These are phyloP conservation scores for Saprolegnia diclina DNA, from an alignment of 352 stramenopile genomes.

Conservation along the genomic window DNA sequence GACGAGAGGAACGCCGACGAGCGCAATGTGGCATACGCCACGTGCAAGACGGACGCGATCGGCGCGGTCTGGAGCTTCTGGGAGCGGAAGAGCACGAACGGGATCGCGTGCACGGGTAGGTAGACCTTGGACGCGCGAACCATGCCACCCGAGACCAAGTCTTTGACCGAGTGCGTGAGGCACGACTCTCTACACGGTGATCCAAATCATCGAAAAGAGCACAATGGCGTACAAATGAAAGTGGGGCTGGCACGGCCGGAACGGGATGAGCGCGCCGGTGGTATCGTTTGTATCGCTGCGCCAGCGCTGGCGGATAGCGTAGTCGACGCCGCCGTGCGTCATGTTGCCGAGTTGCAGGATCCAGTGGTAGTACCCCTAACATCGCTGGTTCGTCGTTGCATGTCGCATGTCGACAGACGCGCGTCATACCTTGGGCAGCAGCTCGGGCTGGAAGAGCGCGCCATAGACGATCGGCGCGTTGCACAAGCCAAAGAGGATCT, in stretches of 20 bases:
- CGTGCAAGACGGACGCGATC: constrained; percentile 39
- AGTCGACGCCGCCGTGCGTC: constrained; percentile 66
- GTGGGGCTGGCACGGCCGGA: constrained; percentile 75
- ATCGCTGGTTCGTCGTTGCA: neutral
- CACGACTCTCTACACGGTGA: constrained; percentile 82
- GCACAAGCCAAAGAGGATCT: constrained; percentile 64
- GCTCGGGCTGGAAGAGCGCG: constrained; percentile 55
- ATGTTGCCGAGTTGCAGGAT: constrained; percentile 68
- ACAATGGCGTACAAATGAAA: constrained; percentile 82
- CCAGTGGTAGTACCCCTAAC: constrained; percentile 78
- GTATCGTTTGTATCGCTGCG: constrained; percentile 40
- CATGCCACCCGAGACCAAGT: constrained; percentile 57
- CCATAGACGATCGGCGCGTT: constrained; percentile 80
- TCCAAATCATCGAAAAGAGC: too few relatives aligned
- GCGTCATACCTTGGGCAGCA: constrained; percentile 57
- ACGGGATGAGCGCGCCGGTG: constrained; percentile 37
- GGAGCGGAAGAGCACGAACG: constrained; percentile 70
- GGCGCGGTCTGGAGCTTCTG: constrained; percentile 47
- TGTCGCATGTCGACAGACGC: neutral
- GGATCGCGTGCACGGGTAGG: constrained; percentile 70
- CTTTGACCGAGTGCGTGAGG: constrained; percentile 62
- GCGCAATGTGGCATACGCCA: constrained; percentile 62
- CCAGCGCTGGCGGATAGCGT: constrained; percentile 55
- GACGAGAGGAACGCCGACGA: constrained; percentile 79
- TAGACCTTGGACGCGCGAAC: constrained; percentile 75